Percentiles rank a stretch among this genome's conserved stretches.
phyloP scores from a whole-genome alignment of 106 monocot genomes.

The Acorus calamus region DNA sequence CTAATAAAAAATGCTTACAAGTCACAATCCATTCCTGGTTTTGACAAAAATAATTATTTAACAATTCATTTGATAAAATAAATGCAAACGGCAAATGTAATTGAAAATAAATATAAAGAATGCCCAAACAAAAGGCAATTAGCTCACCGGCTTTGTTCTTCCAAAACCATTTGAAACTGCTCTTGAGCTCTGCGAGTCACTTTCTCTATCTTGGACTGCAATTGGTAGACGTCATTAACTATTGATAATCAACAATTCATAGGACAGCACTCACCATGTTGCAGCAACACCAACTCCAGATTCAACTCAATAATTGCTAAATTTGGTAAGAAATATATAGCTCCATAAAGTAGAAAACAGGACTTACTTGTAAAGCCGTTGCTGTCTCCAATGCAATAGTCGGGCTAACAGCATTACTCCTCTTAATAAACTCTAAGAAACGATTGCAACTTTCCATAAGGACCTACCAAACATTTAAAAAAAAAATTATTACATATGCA shows the following conservation, averaged over 20 bases:
- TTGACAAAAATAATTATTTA: neutral
- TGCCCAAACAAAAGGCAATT: too few species aligned
- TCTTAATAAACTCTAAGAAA: slow-evolving; percentile 77
- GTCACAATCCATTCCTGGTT: neutral
- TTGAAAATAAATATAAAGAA: too few species aligned
- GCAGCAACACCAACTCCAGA: too few species aligned
- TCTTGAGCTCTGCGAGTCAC: slow-evolving; percentile 95
- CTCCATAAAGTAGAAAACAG: neutral
- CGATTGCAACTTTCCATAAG: slow-evolving; percentile 77
- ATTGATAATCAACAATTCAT: neutral
- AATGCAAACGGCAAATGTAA: too few species aligned
- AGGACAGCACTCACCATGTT: too few species aligned
- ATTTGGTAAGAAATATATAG: too few species aligned
- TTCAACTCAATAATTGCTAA: too few species aligned
- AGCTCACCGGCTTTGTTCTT: slow-evolving; percentile 75
- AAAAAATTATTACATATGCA: neutral
- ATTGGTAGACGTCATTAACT: slow-evolving; percentile 2
- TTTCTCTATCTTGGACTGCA: slow-evolving; percentile 83
- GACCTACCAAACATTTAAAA: slow-evolving; percentile 27
- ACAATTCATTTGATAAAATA: neutral
- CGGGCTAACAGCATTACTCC: slow-evolving; percentile 96
- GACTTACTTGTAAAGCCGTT: slow-evolving; percentile 82
- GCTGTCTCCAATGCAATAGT: slow-evolving; percentile 82
- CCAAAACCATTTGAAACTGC: slow-evolving; percentile 86
- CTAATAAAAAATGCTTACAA: neutral